phyloP scores from a whole-genome alignment of 1,284 basidiomycete genomes.

The Kwoniella shivajii region DNA sequence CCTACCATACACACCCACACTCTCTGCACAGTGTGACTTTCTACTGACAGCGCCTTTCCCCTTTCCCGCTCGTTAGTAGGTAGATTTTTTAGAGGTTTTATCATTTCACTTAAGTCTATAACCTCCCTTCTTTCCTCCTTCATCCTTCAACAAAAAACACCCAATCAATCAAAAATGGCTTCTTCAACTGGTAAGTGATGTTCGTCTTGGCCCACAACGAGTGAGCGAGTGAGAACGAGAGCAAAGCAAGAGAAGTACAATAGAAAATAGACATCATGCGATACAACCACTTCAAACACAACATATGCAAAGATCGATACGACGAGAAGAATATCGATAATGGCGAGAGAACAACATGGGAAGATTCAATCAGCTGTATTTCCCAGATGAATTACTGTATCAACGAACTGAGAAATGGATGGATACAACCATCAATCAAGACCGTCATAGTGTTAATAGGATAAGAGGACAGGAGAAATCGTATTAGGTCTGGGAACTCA shows the following conservation, averaged over 20 bases:
- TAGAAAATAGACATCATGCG: not conserved
- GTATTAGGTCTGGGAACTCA: too few species aligned
- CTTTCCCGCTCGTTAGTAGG: not conserved
- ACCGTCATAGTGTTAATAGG: too few species aligned
- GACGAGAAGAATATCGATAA: too few species aligned
- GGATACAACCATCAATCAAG: too few species aligned
- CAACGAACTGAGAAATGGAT: too few species aligned
- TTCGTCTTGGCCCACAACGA: not conserved
- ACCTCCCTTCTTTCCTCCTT: constrained; percentile 13
- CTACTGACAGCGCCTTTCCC: not conserved
- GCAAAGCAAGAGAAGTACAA: not conserved
- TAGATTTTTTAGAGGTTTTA: not conserved
- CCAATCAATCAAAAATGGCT: constrained; percentile 37
- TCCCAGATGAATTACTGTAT: too few species aligned
- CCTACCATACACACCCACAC: too few species aligned
- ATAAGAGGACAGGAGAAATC: too few species aligned
- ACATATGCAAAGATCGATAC: not conserved
- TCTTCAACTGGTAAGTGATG: constrained; percentile 40
- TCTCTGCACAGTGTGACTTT: not conserved
- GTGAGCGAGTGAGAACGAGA: constrained; percentile 1
- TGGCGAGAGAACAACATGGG: too few species aligned
- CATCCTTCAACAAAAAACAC: constrained; percentile 16
- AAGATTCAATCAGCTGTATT: too few species aligned
- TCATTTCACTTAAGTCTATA: not conserved
- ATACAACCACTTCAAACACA: not conserved